Percentiles rank a stretch among this genome's conserved stretches.
These are phyloP conservation scores for Fusarium temperatum DNA, from an alignment of 2,329 filamentous ascomycete genomes.

Conservation along the genomic window DNA sequence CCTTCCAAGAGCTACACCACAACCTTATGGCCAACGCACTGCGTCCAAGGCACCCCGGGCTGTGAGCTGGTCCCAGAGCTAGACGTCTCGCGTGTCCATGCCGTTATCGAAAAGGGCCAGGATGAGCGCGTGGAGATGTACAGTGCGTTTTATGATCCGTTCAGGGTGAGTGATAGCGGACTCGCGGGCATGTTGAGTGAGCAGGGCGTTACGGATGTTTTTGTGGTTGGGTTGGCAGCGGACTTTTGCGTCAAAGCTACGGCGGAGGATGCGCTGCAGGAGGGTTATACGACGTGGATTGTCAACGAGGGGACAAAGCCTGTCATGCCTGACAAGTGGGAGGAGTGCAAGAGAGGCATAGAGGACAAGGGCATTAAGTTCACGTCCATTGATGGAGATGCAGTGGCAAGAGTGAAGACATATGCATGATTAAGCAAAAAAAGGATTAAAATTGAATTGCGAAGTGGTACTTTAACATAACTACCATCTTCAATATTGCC, in stretches of 20 bases:
- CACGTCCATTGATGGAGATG: conserved; percentile 52
- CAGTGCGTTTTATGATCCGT: conserved; percentile 87
- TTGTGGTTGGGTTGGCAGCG: conserved; percentile 83
- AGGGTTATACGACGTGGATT: conserved; percentile 81
- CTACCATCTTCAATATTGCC: conserved; percentile 23
- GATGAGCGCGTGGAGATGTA: conserved; percentile 88
- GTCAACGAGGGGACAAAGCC: conserved; percentile 81
- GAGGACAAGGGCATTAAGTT: conserved; percentile 68
- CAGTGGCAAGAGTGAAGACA: conserved; percentile 37
- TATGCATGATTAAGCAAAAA: conserved; percentile 10
- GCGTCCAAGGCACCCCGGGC: conserved; percentile 78
- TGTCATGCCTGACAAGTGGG: conserved; percentile 72
- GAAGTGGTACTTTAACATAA: conserved; percentile 24
- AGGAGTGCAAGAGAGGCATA: conserved; percentile 62
- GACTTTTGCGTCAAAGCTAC: conserved; percentile 91
- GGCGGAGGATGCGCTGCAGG: conserved; percentile 77
- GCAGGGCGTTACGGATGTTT: conserved; percentile 77
- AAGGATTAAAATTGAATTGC: conserved; percentile 33
- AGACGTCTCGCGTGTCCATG: conserved; percentile 65
- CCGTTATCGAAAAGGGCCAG: conserved; percentile 80
- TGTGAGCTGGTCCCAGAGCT: conserved; percentile 79
- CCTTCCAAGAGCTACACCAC: conserved; percentile 69
- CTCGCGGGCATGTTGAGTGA: conserved; percentile 67
- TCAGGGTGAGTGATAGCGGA: conserved; percentile 71
- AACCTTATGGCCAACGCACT: conserved; percentile 90